Conservation (phyloP, 192 early-diverging fungal species). For the Umbelopsis sp. region DNA sequence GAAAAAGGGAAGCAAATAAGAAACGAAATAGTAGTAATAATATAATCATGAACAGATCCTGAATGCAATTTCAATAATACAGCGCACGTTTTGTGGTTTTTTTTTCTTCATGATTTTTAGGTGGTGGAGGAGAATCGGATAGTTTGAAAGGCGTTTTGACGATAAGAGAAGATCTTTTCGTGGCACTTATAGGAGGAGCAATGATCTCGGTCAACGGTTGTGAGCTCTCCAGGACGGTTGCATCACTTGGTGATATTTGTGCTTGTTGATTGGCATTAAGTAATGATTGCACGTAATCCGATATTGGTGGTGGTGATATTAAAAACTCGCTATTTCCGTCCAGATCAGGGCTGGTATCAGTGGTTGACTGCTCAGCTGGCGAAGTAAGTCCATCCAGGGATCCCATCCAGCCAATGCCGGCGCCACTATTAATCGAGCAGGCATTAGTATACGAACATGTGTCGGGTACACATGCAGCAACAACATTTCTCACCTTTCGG, state of each 20-base stretch:
- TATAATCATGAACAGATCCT: too few relatives aligned
- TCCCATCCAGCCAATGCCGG: constrained; percentile 42
- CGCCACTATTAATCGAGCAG: constrained; percentile 27
- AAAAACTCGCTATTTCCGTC: neutral
- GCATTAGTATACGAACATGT: neutral
- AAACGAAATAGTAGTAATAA: too few relatives aligned
- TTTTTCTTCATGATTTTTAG: too few relatives aligned
- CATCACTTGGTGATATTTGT: neutral
- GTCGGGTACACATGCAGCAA: neutral
- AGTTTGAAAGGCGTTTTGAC: too few relatives aligned
- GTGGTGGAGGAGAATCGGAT: too few relatives aligned
- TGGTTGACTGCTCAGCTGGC: neutral
- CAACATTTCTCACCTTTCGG: constrained; percentile 35
- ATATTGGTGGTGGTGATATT: constrained; percentile 14
- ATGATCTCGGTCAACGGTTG: neutral
- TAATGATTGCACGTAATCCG: constrained; percentile 6
- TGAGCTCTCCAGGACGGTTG: neutral
- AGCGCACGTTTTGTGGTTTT: too few relatives aligned
- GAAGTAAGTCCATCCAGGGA: neutral
- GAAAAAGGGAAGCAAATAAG: too few relatives aligned
- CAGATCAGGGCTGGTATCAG: neutral
- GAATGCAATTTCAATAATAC: too few relatives aligned
- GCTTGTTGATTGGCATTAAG: constrained; percentile 4
- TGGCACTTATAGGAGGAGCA: neutral
- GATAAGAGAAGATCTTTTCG: neutral